phyloP scores from a whole-genome alignment of 2,329 filamentous ascomycete genomes.

The Cordyceps tenuipes region DNA sequence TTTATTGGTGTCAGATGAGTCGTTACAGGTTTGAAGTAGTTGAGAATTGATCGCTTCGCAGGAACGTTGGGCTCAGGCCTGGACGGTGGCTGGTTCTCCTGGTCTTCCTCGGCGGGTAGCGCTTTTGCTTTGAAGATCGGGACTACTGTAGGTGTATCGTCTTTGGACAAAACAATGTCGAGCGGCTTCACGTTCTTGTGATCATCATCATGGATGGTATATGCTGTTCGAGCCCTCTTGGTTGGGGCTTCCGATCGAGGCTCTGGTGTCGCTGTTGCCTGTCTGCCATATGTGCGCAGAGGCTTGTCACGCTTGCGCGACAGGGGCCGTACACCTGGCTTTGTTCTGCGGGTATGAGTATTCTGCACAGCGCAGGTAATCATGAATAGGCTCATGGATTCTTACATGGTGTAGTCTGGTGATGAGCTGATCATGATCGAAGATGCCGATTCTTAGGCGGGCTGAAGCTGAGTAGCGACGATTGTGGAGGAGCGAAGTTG shows the following conservation, averaged over 20 bases:
- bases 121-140: background rate
- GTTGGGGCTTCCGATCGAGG: slow-evolving; percentile 22
- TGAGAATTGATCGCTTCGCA: slow-evolving; percentile 30
- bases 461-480: background rate
- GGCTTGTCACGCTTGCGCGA: slow-evolving; percentile 25
- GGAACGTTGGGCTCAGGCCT: background rate
- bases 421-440: slow-evolving; percentile 19
- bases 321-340: slow-evolving; percentile 18
- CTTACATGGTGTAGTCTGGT: slow-evolving; percentile 24
- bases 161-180: background rate
- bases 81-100: background rate
- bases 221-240: slow-evolving; percentile 14
- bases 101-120: background rate
- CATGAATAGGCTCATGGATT: background rate
- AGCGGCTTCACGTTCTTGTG: slow-evolving; percentile 4
- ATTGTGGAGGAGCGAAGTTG: background rate
- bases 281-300: slow-evolving; percentile 34
- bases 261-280: slow-evolving; percentile 19
- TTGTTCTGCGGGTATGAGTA: slow-evolving; percentile 23
- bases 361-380: background rate
- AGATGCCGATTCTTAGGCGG: background rate
- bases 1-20: background rate
- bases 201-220: background rate
- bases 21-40: slow-evolving; percentile 30
- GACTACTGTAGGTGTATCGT: background rate